Evolutionary conservation across 768 basidiomycete species (phyloP).

Genomic region (Pulveroboletus frians): DNA sequence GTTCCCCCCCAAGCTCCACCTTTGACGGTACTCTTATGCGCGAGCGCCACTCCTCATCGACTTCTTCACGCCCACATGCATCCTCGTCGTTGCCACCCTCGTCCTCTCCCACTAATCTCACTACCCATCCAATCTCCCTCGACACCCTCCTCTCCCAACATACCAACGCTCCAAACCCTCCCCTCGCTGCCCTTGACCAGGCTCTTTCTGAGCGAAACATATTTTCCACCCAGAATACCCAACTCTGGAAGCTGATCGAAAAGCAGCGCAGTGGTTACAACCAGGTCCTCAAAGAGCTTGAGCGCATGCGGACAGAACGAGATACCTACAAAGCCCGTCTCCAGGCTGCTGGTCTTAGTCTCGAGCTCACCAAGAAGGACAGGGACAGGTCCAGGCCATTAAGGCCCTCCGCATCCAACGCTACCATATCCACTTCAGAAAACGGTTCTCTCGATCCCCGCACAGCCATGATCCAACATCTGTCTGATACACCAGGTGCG

Average conservation of each 20-base stretch:
- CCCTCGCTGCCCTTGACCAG: conserved; percentile 61
- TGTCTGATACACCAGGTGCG: conserved; percentile 35
- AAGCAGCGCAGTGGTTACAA: conserved; percentile 82
- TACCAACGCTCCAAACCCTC: conserved; percentile 49
- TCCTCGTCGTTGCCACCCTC: conserved; percentile 29
- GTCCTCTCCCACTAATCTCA: conserved; percentile 25
- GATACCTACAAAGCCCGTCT: conserved; percentile 49
- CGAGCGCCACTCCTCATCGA: conserved; percentile 22
- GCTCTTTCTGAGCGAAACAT: conserved; percentile 76
- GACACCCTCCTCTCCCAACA: conserved; percentile 55
- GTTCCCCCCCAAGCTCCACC: conserved; percentile 9
- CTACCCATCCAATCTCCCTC: conserved; percentile 38
- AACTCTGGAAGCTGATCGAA: conserved; percentile 94
- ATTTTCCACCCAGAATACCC: conserved; percentile 77
- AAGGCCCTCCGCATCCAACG: conserved; percentile 23
- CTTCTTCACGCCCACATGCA: conserved; percentile 30
- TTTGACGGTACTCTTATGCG: conserved; percentile 18
- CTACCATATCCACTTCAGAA: conserved; percentile 16
- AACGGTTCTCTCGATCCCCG: conserved; percentile 25
- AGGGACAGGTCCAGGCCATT: conserved; percentile 18
- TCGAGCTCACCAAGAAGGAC: conserved; percentile 38
- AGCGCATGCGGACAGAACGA: conserved; percentile 76
- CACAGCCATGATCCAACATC: conserved; percentile 16
- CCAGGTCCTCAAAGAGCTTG: conserved; percentile 77
- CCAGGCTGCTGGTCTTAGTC: conserved; percentile 27